Base-by-base conservation (phyloP, 352 stramenopile genomes). In the Phytophthora meadii region DNA sequence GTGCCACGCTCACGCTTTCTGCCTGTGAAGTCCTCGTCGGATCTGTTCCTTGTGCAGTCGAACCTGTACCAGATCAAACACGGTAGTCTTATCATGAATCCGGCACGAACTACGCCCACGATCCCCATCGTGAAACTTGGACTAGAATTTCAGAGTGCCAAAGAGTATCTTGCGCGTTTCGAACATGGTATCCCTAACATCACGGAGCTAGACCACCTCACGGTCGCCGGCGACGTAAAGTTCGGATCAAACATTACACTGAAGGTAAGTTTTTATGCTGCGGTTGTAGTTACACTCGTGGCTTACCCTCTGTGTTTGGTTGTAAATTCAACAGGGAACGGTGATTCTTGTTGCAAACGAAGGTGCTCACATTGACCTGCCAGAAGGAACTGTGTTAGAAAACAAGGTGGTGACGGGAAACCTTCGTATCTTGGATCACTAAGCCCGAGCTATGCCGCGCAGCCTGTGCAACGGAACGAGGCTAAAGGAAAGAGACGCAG, bases 1-100 rank as follows among this genome's bases (percentile, higher is more conserved):
- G 97, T 99, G 32, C 91, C 95, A 15, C 95, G 97, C 39, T 96
- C 91, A 51, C 95, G 97, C 51, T 99, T 99, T 70, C 79, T 98
- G 41, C 98, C 98, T 1, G 98, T 99, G 19, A 99, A 99, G 79
- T 99, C 98, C 60, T 99, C 97, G 52, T 98, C 95, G 42, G 98
- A 99, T 70, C 84, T 99, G 15, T 92, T 99, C 46, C 77, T 97
- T 1, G 90, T 98, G 34, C 93, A 98, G 77, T 96, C 84, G 17
- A 97, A 97, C 72, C 64, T 98, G 59, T 98, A 97, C 73, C 90
- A 94, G 59, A 93, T 97, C 65, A 96, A 96, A 65, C 93, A 98
- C 65, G 93, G 93, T 39, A 93, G 83, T 69, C 67, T 98, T 39
- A 69, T 97, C 25, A 95, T 97, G 77, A 97, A 95, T 57, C 81